phyloP scores from a whole-genome alignment of 1,284 basidiomycete genomes.

The Tremellales sp. region DNA sequence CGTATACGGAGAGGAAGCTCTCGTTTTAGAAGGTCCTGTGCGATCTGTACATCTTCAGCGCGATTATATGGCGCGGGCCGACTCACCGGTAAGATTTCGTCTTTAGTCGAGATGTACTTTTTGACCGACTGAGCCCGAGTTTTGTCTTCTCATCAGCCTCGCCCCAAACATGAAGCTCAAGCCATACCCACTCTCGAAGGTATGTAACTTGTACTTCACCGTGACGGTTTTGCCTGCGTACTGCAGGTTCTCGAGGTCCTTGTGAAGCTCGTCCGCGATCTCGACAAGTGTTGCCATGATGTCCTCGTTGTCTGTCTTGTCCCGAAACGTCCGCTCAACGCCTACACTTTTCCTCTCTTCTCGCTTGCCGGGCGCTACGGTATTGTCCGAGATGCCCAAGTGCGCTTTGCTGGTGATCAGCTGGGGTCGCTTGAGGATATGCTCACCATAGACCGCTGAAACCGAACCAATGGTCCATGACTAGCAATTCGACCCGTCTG shows the following conservation, averaged over 20 bases:
- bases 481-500: conserved; percentile 63
- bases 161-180: too few relatives aligned
- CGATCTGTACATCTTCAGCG: conserved; percentile 54
- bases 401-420: conserved; percentile 54
- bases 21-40: conserved; percentile 71
- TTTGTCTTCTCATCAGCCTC: conserved; percentile 55
- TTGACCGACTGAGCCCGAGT: conserved; percentile 74
- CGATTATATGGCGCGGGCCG: neutral
- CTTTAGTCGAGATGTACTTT: conserved; percentile 68
- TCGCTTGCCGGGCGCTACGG: conserved; percentile 66
- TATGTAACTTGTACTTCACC: conserved; percentile 49
- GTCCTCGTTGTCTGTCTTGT: conserved; percentile 60
- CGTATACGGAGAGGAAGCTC: conserved; percentile 73
- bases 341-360: conserved; percentile 87
- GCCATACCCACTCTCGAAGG: conserved; percentile 37
- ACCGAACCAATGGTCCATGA: conserved; percentile 82
- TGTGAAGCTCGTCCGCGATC: conserved; percentile 71
- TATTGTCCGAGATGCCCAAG: conserved; percentile 78
- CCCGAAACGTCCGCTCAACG: conserved; percentile 75
- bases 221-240: conserved; percentile 49
- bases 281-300: conserved; percentile 73
- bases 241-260: conserved; percentile 60
- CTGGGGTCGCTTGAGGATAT: conserved; percentile 5
- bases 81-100: conserved; percentile 70
- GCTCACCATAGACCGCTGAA: conserved; percentile 61